Conservation (phyloP, 176 grass and related monocot genomes). For the Ananas comosus region DNA sequence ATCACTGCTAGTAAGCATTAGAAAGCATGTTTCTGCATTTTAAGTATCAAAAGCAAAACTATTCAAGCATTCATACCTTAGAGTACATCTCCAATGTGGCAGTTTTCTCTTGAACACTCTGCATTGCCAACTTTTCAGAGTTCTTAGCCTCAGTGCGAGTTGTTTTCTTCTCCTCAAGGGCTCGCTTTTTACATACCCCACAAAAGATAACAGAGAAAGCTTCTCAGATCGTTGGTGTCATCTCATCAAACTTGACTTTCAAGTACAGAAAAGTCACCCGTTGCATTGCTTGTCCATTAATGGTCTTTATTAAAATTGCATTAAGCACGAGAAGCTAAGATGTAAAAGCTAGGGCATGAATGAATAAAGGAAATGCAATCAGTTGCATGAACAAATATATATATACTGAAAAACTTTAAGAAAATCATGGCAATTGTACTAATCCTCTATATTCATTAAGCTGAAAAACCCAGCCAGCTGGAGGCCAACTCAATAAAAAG, state of each 20-base stretch:
- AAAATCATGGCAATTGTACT: too few relatives aligned
- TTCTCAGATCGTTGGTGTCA: background rate
- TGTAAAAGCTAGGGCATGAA: background rate
- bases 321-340: background rate
- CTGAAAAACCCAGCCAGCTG: too few relatives aligned
- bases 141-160: slow-evolving; percentile 48
- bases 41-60: background rate
- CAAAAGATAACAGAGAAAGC: slow-evolving; percentile 12
- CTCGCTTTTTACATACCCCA: slow-evolving; percentile 29
- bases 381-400: background rate
- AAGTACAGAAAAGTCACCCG: background rate
- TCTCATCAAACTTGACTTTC: background rate
- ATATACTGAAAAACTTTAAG: background rate
- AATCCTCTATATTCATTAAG: background rate
- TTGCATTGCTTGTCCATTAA: background rate
- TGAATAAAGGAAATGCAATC: background rate
- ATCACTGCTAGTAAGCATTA: background rate
- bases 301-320: background rate
- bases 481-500: too few relatives aligned
- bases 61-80: slow-evolving; percentile 35
- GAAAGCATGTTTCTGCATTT: background rate
- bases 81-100: slow-evolving; percentile 43
- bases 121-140: slow-evolving; percentile 44
- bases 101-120: slow-evolving; percentile 60
- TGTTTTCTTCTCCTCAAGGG: slow-evolving; percentile 66